Conservation (phyloP, 305 asterid species). For the Petunia hybrid region DNA sequence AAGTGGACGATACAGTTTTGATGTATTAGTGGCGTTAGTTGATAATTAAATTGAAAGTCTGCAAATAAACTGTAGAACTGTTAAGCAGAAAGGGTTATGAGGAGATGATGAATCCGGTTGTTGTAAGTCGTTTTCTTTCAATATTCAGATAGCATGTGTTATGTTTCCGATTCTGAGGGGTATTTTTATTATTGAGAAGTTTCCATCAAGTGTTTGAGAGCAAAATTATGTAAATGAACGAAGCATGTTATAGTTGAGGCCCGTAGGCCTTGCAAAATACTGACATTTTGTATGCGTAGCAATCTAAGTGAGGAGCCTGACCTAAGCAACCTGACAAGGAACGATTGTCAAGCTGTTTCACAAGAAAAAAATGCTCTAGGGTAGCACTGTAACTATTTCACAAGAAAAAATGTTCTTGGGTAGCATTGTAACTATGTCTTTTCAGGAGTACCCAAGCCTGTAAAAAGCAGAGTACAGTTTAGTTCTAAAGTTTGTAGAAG, state of each 20-base stretch:
- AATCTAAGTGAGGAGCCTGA: slow-evolving; percentile 25
- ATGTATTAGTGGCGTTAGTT: slow-evolving; percentile 6
- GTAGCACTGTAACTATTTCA: neutral
- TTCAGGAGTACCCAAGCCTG: neutral
- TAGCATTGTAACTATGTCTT: neutral
- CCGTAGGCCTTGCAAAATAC: slow-evolving; percentile 2
- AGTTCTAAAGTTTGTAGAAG: neutral
- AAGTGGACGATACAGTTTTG: neutral
- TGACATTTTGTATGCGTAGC: slow-evolving; percentile 3
- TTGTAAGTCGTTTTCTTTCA: neutral
- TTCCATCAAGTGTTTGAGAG: slow-evolving; percentile 7
- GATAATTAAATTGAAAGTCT: neutral
- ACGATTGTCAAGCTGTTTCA: neutral
- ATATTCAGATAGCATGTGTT: neutral
- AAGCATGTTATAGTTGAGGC: slow-evolving; percentile 21
- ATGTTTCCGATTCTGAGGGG: neutral
- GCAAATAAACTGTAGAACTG: neutral
- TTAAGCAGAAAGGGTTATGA: neutral
- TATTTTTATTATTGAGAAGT: neutral
- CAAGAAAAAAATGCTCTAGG: neutral
- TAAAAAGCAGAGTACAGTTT: neutral
- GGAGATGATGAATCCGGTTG: neutral
- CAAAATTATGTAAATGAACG: neutral
- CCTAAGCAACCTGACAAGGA: neutral
- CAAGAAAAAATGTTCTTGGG: neutral